Evolutionary conservation across 2,329 filamentous ascomycete species (phyloP).

Genomic region (Botryotinia narcissicola): DNA sequence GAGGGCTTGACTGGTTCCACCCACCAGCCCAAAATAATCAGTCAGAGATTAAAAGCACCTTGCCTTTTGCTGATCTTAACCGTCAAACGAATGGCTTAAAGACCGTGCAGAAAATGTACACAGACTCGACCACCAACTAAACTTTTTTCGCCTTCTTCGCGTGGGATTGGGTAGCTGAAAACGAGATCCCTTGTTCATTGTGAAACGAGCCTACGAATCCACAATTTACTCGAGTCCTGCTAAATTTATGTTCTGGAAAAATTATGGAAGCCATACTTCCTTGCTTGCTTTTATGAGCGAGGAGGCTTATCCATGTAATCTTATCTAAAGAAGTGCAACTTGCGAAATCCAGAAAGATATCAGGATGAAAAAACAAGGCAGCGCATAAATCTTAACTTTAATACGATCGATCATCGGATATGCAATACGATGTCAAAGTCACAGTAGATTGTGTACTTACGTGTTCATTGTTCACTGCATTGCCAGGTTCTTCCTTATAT

Average conservation of each 20-base stretch:
- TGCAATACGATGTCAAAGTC: constrained; percentile 16
- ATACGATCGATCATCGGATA: constrained; percentile 8
- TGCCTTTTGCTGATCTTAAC: constrained; percentile 23
- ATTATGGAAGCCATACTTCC: constrained; percentile 31
- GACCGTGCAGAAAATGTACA: constrained; percentile 24
- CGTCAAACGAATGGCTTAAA: constrained; percentile 27
- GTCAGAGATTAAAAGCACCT: constrained; percentile 19
- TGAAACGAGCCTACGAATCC: constrained; percentile 33
- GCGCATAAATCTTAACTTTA: constrained; percentile 11
- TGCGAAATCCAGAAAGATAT: constrained; percentile 27
- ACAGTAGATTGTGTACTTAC: constrained; percentile 42
- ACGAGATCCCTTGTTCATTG: constrained; percentile 28
- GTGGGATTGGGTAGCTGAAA: constrained; percentile 35
- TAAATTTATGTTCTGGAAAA: constrained; percentile 34
- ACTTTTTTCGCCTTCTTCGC: constrained; percentile 20
- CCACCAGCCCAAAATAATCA: constrained; percentile 7
- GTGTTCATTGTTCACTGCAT: constrained; percentile 42
- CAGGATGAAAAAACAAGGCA: not conserved
- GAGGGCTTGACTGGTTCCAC: constrained; percentile 3
- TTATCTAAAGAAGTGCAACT: constrained; percentile 29
- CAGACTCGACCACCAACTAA: constrained; percentile 11
- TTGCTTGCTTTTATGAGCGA: constrained; percentile 13
- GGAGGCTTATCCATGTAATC: constrained; percentile 18
- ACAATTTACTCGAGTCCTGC: constrained; percentile 25
- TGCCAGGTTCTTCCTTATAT: constrained; percentile 48